Conservation (phyloP, 2,329 filamentous ascomycete species). For the Cordyceps sp. region DNA sequence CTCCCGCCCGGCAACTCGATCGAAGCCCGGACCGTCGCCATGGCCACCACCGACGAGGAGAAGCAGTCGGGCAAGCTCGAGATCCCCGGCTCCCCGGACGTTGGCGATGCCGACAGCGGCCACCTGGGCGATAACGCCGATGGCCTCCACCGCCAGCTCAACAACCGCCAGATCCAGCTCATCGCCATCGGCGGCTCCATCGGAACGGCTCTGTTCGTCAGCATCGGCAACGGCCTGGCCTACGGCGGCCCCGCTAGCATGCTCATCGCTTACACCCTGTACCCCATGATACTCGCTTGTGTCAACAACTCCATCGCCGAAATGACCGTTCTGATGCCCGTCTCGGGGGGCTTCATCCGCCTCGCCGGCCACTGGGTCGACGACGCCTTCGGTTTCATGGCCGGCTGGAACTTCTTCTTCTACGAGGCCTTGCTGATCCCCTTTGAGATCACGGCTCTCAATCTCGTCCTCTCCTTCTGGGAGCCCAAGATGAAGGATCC, state of each 20-base stretch:
- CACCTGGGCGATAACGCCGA: slow-evolving; percentile 16
- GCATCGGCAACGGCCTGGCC: slow-evolving; percentile 37
- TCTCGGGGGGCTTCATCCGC: slow-evolving; percentile 46
- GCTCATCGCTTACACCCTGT: slow-evolving; percentile 41
- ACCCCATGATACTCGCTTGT: slow-evolving; percentile 36
- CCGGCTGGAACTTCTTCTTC: slow-evolving; percentile 27
- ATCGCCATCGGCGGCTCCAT: slow-evolving; percentile 43
- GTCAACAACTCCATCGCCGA: slow-evolving; percentile 52
- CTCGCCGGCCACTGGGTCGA: slow-evolving; percentile 50
- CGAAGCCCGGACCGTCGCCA: too few species aligned
- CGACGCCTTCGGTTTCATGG: slow-evolving; percentile 42
- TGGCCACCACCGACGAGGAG: slow-evolving; percentile 12
- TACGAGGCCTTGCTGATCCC: slow-evolving; percentile 26
- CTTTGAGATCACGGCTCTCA: slow-evolving; percentile 25
- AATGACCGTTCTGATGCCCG: slow-evolving; percentile 46
- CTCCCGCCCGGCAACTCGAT: too few species aligned
- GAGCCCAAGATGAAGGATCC: slow-evolving; percentile 33
- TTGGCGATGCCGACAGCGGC: slow-evolving; percentile 8
- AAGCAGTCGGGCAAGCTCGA: slow-evolving; percentile 11
- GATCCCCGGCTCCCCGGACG: slow-evolving; percentile 10
- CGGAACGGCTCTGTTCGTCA: slow-evolving; percentile 42
- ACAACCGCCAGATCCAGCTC: slow-evolving; percentile 39
- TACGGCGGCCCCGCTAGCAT: slow-evolving; percentile 29
- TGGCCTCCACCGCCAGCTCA: slow-evolving; percentile 28
- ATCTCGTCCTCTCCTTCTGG: slow-evolving; percentile 24